A percentile compares a stretch with the other conserved stretches of the same genome.
phyloP scores from a whole-genome alignment of 2,329 filamentous ascomycete species.

The Teratosphaeria viscida region DNA sequence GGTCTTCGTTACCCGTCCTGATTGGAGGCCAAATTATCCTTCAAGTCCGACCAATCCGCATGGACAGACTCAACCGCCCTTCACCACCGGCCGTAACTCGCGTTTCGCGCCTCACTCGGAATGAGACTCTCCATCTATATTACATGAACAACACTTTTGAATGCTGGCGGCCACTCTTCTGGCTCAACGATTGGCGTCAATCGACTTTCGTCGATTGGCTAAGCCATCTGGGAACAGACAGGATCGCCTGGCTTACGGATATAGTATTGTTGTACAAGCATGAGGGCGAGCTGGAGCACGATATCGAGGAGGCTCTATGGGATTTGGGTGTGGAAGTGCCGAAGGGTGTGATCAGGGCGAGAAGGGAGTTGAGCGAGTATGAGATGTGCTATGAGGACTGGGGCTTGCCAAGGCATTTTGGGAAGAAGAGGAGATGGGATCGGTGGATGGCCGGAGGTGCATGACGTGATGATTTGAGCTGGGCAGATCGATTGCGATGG shows the following conservation, averaged over 20 bases:
- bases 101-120: constrained; percentile 11
- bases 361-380: constrained; percentile 14
- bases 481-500: background rate
- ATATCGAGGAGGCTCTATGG: constrained; percentile 10
- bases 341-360: constrained; percentile 6
- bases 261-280: constrained; percentile 16
- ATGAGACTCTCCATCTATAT: constrained; percentile 15
- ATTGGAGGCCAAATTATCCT: background rate
- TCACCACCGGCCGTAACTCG: constrained; percentile 8
- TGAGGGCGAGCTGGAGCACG: constrained; percentile 11
- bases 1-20: background rate
- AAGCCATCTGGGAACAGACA: constrained; percentile 8
- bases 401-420: constrained; percentile 17
- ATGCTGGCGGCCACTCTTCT: constrained; percentile 17
- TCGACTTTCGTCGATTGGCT: constrained; percentile 17
- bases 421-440: constrained; percentile 7
- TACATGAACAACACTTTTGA: constrained; percentile 16
- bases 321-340: constrained; percentile 10
- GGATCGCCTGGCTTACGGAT: constrained; percentile 13
- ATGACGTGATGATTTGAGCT: background rate
- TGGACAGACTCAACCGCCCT: constrained; percentile 3
- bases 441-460: background rate
- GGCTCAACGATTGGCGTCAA: constrained; percentile 12
- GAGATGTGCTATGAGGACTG: constrained; percentile 13
- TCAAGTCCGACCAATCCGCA: background rate